A percentile compares a stretch with the other conserved stretches of the same genome.
Conservation (phyloP, 2,329 filamentous ascomycete genomes). For the Ophiostoma perfectum region DNA sequence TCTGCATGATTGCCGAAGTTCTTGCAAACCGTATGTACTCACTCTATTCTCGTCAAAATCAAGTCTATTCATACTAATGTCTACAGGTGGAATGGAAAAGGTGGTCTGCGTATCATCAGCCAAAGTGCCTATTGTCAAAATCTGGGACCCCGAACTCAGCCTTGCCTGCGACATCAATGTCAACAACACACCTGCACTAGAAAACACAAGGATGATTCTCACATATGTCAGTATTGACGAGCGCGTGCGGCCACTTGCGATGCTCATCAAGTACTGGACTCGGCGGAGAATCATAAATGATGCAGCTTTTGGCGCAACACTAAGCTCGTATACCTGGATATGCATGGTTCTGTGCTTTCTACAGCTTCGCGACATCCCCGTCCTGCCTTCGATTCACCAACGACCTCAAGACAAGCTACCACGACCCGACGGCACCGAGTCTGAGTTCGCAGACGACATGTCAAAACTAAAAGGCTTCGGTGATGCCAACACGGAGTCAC, state of each 20-base stretch:
- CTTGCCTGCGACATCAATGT: slow-evolving; percentile 97
- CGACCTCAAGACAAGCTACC: slow-evolving; percentile 57
- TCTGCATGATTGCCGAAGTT: slow-evolving; percentile 84
- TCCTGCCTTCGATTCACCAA: slow-evolving; percentile 81
- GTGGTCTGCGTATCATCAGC: slow-evolving; percentile 92
- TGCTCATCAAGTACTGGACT: slow-evolving; percentile 98
- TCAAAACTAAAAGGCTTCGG: slow-evolving; percentile 70
- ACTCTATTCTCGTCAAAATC: neutral
- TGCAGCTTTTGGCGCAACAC: slow-evolving; percentile 89
- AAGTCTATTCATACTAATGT: neutral
- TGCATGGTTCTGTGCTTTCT: slow-evolving; percentile 97
- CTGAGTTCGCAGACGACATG: slow-evolving; percentile 82
- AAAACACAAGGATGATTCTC: slow-evolving; percentile 97
- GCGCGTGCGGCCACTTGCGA: slow-evolving; percentile 82
- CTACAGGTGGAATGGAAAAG: slow-evolving; percentile 84
- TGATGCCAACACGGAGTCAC: slow-evolving; percentile 68
- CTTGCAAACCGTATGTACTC: slow-evolving; percentile 69
- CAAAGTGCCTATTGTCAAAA: slow-evolving; percentile 97
- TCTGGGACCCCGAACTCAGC: slow-evolving; percentile 90
- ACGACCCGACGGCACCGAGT: slow-evolving; percentile 59
- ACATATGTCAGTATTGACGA: slow-evolving; percentile 93
- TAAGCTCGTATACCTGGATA: slow-evolving; percentile 99
- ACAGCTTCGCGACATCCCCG: slow-evolving; percentile 75
- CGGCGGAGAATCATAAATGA: slow-evolving; percentile 89
- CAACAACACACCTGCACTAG: slow-evolving; percentile 89